Evolutionary conservation across 2,329 filamentous ascomycete genomes (phyloP).

Genomic region (Exophiala viscosa): DNA sequence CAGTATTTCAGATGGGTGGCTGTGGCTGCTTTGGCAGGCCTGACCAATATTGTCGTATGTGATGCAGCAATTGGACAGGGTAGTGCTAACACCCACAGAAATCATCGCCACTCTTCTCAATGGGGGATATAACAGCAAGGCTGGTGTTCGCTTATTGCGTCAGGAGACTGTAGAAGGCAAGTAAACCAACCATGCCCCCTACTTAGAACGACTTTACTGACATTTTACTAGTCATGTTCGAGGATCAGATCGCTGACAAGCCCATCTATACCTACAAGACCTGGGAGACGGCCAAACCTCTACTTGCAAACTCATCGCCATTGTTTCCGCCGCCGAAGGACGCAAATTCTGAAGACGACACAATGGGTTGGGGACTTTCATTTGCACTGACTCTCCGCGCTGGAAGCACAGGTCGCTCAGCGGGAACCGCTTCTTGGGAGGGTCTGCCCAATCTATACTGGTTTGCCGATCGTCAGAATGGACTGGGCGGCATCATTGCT

Average conservation of each 20-base stretch:
- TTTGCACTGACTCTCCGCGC: slow-evolving; percentile 8
- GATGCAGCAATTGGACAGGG: neutral
- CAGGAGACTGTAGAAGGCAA: slow-evolving; percentile 49
- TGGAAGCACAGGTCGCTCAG: slow-evolving; percentile 48
- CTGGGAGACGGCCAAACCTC: neutral
- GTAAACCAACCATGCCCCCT: too few relatives aligned
- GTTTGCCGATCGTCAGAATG: slow-evolving; percentile 57
- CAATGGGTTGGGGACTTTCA: slow-evolving; percentile 1
- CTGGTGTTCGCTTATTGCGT: slow-evolving; percentile 51
- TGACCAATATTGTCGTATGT: neutral
- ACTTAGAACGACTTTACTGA: too few relatives aligned
- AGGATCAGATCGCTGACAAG: neutral
- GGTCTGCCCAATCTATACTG: slow-evolving; percentile 57
- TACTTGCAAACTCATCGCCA: neutral
- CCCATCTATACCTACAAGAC: neutral
- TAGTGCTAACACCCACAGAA: neutral
- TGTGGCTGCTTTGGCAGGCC: neutral
- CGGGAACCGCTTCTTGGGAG: slow-evolving; percentile 51
- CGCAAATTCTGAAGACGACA: neutral
- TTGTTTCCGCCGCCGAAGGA: neutral
- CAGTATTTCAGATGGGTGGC: neutral
- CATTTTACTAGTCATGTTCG: slow-evolving; percentile 6
- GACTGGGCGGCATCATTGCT: slow-evolving; percentile 52
- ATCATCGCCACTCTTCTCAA: slow-evolving; percentile 44
- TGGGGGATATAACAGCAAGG: slow-evolving; percentile 56